A percentile compares a stretch with the other conserved stretches of the same genome.
Evolutionary conservation across 257 asterid species (phyloP).

Genomic region (Linderniella brevidens): DNA sequence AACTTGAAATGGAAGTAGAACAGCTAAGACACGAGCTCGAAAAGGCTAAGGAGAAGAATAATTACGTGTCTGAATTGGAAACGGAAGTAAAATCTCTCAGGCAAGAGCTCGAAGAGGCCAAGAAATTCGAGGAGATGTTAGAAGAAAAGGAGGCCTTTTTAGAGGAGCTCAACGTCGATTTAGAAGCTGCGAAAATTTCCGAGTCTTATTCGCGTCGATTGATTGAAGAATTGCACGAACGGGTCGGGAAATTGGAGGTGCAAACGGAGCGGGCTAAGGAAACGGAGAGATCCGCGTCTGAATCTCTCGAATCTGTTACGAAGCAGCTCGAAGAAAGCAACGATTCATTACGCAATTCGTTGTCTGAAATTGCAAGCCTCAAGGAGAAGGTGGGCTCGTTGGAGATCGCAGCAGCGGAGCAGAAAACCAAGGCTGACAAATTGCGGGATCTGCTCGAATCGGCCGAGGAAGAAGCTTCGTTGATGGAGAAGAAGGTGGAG

Average conservation of each 20-base stretch:
- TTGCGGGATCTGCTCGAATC: constrained; percentile 30
- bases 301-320: constrained; percentile 61
- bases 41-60: too few relatives aligned
- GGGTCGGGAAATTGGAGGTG: constrained; percentile 38
- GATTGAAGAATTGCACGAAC: constrained; percentile 59
- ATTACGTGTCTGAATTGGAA: constrained; percentile 36
- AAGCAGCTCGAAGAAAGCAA: constrained; percentile 75
- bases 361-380: constrained; percentile 47
- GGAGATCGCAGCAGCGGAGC: constrained; percentile 54
- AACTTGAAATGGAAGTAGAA: too few relatives aligned
- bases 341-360: constrained; percentile 56
- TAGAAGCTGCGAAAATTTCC: constrained; percentile 81
- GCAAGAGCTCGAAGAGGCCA: constrained; percentile 41
- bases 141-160: constrained; percentile 49
- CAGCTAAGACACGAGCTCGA: too few relatives aligned
- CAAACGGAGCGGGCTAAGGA: constrained; percentile 61
- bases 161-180: constrained; percentile 68
- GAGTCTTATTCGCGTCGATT: constrained; percentile 55
- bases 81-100: constrained; percentile 43
- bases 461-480: constrained; percentile 51
- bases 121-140: constrained; percentile 31
- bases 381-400: constrained; percentile 63
- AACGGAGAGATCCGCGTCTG: constrained; percentile 77
- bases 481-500: constrained; percentile 40
- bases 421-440: constrained; percentile 56